Percentiles rank a stretch among this genome's conserved stretches.
These are phyloP conservation scores for Carex kokanica DNA, from an alignment of 176 grass and related monocot species.

Conservation along the genomic window DNA sequence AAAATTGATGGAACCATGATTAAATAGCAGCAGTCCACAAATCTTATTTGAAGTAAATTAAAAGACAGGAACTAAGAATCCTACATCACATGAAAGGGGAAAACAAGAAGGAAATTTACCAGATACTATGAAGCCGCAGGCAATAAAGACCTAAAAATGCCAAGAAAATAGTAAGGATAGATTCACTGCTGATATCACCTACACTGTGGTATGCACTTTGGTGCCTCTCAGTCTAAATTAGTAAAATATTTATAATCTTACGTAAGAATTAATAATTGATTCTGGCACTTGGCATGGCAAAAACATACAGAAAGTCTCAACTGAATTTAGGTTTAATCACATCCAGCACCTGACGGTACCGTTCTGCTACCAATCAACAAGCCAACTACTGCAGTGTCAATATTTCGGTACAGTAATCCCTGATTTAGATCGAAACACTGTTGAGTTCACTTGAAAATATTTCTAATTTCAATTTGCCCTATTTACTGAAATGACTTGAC, in stretches of 20 bases:
- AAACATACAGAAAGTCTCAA: background rate
- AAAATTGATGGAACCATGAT: background rate
- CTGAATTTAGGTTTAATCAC: background rate
- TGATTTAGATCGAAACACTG: too few species aligned
- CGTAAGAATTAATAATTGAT: background rate
- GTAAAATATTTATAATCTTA: background rate
- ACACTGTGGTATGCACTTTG: background rate
- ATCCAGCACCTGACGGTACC: background rate
- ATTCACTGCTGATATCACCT: background rate
- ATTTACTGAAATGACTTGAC: too few species aligned
- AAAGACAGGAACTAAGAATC: background rate
- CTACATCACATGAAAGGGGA: background rate
- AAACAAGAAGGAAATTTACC: conserved; percentile 43
- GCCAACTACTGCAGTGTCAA: background rate
- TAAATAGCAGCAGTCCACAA: background rate
- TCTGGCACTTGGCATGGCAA: background rate
- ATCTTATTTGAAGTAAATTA: background rate
- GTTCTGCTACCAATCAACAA: background rate
- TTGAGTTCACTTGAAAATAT: too few species aligned
- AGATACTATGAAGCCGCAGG: conserved; percentile 73
- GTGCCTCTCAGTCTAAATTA: too few species aligned
- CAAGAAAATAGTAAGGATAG: conserved; percentile 33
- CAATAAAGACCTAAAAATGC: conserved; percentile 63
- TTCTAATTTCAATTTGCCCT: too few species aligned
- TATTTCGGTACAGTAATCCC: too few species aligned